These are phyloP conservation scores for Irpex sp. DNA, from an alignment of 1,284 basidiomycete genomes.

Conservation along the genomic window DNA sequence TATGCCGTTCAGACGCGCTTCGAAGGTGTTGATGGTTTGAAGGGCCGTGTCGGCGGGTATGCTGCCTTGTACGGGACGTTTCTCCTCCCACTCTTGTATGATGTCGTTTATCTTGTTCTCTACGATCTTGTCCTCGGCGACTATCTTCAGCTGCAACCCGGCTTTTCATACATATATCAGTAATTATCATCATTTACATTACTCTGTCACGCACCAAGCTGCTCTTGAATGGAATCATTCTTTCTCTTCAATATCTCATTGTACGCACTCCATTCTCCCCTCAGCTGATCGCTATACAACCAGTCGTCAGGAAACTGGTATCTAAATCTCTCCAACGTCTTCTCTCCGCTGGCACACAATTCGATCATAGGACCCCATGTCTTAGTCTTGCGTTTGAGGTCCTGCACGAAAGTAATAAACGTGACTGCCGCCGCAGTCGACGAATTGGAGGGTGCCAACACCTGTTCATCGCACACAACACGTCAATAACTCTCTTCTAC, in stretches of 20 bases:
- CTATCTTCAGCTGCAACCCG: constrained; percentile 95
- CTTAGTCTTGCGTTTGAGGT: constrained; percentile 94
- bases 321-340: constrained; percentile 93
- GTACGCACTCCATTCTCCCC: constrained; percentile 98
- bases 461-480: constrained; percentile 17
- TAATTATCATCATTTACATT: background rate
- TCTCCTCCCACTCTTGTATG: constrained; percentile 91
- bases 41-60: constrained; percentile 94
- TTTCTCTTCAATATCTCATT: constrained; percentile 97
- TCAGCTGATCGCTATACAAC: constrained; percentile 96
- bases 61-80: constrained; percentile 92
- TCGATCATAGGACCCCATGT: constrained; percentile 98
- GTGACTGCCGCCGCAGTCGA: constrained; percentile 96
- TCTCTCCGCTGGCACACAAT: constrained; percentile 90
- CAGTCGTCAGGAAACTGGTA: constrained; percentile 97
- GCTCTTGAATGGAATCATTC: constrained; percentile 98
- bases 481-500: background rate
- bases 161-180: constrained; percentile 41
- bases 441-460: constrained; percentile 57
- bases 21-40: constrained; percentile 92
- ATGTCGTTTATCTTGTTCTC: constrained; percentile 91
- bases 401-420: constrained; percentile 99
- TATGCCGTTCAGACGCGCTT: constrained; percentile 82
- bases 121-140: constrained; percentile 98
- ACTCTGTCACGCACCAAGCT: constrained; percentile 58